Evolutionary conservation across 768 basidiomycete genomes (phyloP), one percentile per base, ranked within the genome.

Genomic region (Daedalea quercina): DNA sequence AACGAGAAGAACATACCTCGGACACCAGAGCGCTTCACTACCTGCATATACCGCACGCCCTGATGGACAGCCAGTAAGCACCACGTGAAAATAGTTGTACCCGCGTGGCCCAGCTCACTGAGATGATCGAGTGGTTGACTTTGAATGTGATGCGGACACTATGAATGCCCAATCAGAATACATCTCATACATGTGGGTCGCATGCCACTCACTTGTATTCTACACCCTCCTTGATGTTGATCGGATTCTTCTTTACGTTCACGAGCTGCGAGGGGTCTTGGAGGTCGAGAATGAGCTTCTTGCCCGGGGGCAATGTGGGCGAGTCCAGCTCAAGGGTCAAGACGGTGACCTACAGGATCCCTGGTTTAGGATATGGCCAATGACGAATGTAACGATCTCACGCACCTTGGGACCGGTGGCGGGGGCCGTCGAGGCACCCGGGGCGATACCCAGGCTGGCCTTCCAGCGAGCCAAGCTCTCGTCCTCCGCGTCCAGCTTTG

Each of bases 391-490:
- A 20, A 22, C 44, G 7, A 9, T 44, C 22, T 44, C 20, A 45
- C 57, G 23, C 54, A 87, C 91, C 80, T 90, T 90, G 47, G 88
- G 87, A 13, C 80, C 81, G 59, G 55, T 69, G 13, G 73, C 66
- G 52, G 72, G 63, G 19, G 65, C 70, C 13, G 46, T 25, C 3
- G 65, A 24, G 19, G 66, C 73, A 25, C 79, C 83, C 31, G 81
- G 76, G 48, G 79, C 77, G 55, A 97, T 83, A 50, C 95, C 95
- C 24, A 98, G 77, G 50, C 86, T 92, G 35, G 90, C 91, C 68
- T 98, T 98, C 95, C 95, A 98, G 57, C 92, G 84, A 28, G 87
- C 84, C 62, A 98, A 78, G 67, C 90, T 92, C 70, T 96, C 94
- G 67, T 97, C 94, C 56, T 88, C 77, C 26, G 87, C 84, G 70